Base-by-base conservation (phyloP, 164 flowering plant genomes). In the Akebia trifoliata region DNA sequence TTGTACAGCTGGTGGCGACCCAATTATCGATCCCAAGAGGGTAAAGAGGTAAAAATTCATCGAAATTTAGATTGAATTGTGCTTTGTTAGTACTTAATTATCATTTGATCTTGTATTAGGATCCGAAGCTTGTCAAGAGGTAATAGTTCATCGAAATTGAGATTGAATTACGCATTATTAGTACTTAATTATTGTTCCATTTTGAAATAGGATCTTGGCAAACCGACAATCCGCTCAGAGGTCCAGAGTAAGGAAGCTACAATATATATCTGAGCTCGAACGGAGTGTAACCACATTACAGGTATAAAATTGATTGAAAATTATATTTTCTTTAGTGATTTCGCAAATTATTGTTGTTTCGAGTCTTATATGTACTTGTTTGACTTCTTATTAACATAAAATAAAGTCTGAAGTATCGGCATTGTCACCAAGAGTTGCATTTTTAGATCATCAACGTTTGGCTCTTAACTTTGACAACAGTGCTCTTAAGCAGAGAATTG, bases 161-260 rank as follows among this genome's bases (percentile, higher is more conserved):
- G 21, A n/a, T 15, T 34, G 21, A 17, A 35, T 52, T 61, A 15
- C 6, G 12, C 45, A 38, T 12, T 15, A 50, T 50, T 39, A 15
- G 4, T 55, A 14, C 4, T 52, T 18, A 30, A 30, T 3, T 14
- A n/a, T 8, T 9, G 8, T 17, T 36, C 15, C 10, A 44, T 3
- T 40, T 36, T 40, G 4, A 22, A 44, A 26, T 55, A 88, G 96
- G 72, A 89, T 89, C 58, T 57, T 89, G 68, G 96, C 96, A 4
- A 89, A 89, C 36, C 65, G 96, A 26, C 91, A 89, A 76, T 89
- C 96, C 0, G 96, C 96, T 0, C 96, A 89, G 67, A 74, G 96
- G 53, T 89, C 96, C 18, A 70, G 96, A 60, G 87, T 86, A 61
- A 81, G 91, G 68, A 89, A 89, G 66, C 67, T 86, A 39, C 91